Evolutionary conservation across 169 alveolate species (phyloP).

Genomic region (Cryptosporidium felis): DNA sequence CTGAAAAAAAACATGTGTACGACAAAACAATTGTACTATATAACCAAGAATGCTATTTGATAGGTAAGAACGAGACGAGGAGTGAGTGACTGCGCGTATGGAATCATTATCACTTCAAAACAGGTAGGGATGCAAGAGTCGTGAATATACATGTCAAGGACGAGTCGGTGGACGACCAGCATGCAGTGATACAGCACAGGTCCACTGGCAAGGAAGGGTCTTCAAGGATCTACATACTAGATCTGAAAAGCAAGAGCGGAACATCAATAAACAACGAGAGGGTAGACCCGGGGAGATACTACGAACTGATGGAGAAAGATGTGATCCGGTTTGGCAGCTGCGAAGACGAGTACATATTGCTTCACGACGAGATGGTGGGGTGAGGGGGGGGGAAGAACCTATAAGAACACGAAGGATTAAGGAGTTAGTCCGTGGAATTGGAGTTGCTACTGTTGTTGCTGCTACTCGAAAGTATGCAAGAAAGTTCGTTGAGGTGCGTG

Average conservation of each 20-base stretch:
- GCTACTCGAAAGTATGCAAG: not conserved
- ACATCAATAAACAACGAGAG: conserved; percentile 90
- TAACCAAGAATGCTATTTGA: conserved; percentile 78
- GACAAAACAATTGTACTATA: conserved; percentile 81
- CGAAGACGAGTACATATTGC: conserved; percentile 81
- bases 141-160: conserved; percentile 88
- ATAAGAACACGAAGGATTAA: not conserved
- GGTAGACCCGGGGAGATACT: conserved; percentile 90
- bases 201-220: conserved; percentile 73
- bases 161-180: conserved; percentile 91
- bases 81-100: not conserved
- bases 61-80: conserved; percentile 20
- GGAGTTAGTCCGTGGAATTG: not conserved
- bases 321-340: conserved; percentile 82
- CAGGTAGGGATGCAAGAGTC: conserved; percentile 93
- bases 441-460: not conserved
- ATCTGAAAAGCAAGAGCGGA: conserved; percentile 94
- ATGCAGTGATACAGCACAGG: conserved; percentile 96
- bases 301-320: conserved; percentile 88
- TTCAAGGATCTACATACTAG: conserved; percentile 91
- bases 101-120: conserved; percentile 68
- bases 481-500: not conserved
- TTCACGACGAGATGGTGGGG: conserved; percentile 75
- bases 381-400: not conserved
- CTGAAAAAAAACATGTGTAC: not conserved